Evolutionary conservation across 148 eudicot species (phyloP).

Genomic region (Fallopia convolvulus): DNA sequence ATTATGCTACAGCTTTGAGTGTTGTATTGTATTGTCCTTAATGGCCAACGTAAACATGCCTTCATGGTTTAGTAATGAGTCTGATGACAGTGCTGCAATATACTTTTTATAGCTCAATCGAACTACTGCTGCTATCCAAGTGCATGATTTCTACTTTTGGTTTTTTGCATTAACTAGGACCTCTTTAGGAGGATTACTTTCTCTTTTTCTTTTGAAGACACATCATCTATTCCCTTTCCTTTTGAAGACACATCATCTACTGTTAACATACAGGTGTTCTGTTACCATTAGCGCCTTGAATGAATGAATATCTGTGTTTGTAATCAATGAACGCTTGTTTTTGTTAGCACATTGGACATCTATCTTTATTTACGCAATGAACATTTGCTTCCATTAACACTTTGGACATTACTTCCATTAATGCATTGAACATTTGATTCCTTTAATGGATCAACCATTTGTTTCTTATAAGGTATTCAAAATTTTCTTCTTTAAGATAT

Average conservation of each 20-base stretch:
- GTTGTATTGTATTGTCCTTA: background rate
- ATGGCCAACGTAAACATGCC: background rate
- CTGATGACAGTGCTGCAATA: background rate
- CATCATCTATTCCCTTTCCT: background rate
- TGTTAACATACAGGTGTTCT: background rate
- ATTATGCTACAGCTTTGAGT: constrained; percentile 1
- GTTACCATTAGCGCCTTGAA: background rate
- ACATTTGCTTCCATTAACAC: background rate
- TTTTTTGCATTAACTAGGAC: background rate
- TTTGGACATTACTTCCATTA: background rate
- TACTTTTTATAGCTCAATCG: background rate
- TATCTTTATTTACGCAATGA: background rate
- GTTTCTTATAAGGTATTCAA: background rate
- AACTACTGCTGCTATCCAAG: background rate
- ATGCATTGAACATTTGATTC: background rate
- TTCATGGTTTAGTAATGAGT: background rate
- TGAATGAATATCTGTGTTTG: background rate
- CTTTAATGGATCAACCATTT: background rate
- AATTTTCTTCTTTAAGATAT: background rate
- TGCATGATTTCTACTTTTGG: constrained; percentile 4
- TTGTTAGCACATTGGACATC: background rate
- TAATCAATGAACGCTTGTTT: background rate
- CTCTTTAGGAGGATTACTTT: background rate
- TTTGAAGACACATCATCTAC: background rate
- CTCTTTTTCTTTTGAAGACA: background rate